A percentile compares a stretch with the other conserved stretches of the same genome.
Evolutionary conservation across 352 stramenopile genomes (phyloP).

Genomic region (Blastocystis sp.): DNA sequence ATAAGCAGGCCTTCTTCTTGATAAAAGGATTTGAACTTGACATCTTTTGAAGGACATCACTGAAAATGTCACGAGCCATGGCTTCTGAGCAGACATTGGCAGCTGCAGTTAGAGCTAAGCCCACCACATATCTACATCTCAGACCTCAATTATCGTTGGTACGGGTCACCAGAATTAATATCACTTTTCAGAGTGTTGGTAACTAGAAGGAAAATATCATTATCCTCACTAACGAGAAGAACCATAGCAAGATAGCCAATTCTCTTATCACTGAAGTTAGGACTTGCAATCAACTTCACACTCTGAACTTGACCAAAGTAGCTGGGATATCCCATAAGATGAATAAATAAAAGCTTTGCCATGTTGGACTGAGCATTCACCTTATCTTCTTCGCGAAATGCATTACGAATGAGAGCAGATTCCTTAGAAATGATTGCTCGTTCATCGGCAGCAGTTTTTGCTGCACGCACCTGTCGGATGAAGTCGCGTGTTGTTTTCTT

Average conservation of each 20-base stretch:
- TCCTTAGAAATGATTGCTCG: constrained; percentile 97
- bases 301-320: constrained; percentile 99
- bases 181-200: constrained; percentile 95
- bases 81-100: constrained; percentile 96
- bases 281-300: constrained; percentile 97
- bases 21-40: constrained; percentile 87
- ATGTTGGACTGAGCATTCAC: constrained; percentile 97
- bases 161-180: constrained; percentile 26
- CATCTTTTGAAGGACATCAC: constrained; percentile 93
- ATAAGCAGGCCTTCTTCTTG: constrained; percentile 93
- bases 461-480: constrained; percentile 62
- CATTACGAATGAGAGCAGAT: constrained; percentile 95
- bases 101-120: constrained; percentile 91
- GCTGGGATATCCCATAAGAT: constrained; percentile 99
- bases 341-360: constrained; percentile 98
- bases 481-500: constrained; percentile 66
- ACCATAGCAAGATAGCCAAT: constrained; percentile 86
- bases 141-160: constrained; percentile 79
- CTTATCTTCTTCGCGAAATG: constrained; percentile 94
- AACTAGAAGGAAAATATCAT: constrained; percentile 97
- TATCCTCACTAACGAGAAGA: constrained; percentile 93
- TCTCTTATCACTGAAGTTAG: constrained; percentile 96
- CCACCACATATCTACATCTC: constrained; percentile 84
- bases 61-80: constrained; percentile 94
- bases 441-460: constrained; percentile 87